Evolutionary conservation across 768 basidiomycete species (phyloP).

Genomic region (Leccinum sublutescens): DNA sequence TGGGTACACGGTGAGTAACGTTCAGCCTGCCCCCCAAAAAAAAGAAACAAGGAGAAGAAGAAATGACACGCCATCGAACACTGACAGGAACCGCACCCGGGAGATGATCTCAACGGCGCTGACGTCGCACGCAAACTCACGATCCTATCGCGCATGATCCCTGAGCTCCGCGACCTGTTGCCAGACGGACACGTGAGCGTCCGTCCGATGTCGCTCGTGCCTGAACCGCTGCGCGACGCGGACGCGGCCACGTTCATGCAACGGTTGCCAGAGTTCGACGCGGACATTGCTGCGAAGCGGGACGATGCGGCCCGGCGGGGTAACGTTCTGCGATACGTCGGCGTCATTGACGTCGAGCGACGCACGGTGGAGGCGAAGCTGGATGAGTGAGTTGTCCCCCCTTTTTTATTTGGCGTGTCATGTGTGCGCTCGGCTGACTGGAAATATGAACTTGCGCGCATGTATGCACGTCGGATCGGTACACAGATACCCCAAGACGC

Average conservation of each 20-base stretch:
- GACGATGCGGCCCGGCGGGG: slow-evolving; percentile 55
- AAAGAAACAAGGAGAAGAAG: neutral
- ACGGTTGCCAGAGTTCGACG: slow-evolving; percentile 80
- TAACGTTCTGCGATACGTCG: slow-evolving; percentile 84
- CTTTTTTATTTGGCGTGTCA: neutral
- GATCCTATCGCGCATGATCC: slow-evolving; percentile 84
- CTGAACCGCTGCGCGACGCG: slow-evolving; percentile 63
- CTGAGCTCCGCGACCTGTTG: slow-evolving; percentile 48
- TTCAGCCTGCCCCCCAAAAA: too few relatives aligned
- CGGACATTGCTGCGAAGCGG: slow-evolving; percentile 72
- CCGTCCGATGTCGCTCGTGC: slow-evolving; percentile 82
- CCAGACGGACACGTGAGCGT: slow-evolving; percentile 82
- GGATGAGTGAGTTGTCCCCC: slow-evolving; percentile 61
- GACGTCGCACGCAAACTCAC: slow-evolving; percentile 98
- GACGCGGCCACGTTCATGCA: slow-evolving; percentile 82
- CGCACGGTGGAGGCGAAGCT: slow-evolving; percentile 78
- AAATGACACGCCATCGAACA: slow-evolving; percentile 25
- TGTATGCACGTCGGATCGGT: neutral
- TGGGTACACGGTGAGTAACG: slow-evolving; percentile 79
- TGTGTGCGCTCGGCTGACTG: neutral
- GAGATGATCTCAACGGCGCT: slow-evolving; percentile 93
- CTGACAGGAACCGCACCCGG: slow-evolving; percentile 95
- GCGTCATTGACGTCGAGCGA: slow-evolving; percentile 80
- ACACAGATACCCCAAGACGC: slow-evolving; percentile 77
- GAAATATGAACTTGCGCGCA: neutral